Conservation (phyloP, 192 early-diverging fungal genomes). For the Oehlia diaphana region DNA sequence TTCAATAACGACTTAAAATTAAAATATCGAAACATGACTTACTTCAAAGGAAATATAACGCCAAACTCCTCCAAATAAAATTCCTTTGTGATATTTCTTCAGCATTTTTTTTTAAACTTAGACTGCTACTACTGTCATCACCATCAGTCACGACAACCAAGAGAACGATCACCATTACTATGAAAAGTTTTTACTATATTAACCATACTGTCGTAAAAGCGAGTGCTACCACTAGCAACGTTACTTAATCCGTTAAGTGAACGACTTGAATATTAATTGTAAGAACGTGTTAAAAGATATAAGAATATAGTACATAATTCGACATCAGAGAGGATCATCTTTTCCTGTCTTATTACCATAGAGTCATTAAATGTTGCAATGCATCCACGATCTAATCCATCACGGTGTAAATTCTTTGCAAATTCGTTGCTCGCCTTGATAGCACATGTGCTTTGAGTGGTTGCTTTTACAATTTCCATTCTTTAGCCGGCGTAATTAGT, state of each 20-base stretch:
- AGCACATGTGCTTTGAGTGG: conserved; percentile 4
- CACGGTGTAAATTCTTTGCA: conserved; percentile 26
- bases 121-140: conserved; percentile 6
- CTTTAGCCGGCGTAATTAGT: not conserved
- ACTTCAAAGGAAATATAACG: too few relatives aligned
- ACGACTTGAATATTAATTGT: conserved; percentile 14
- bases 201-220: conserved; percentile 18
- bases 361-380: conserved; percentile 24
- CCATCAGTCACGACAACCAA: conserved; percentile 26
- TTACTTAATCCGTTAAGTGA: conserved; percentile 17
- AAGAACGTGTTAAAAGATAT: not conserved
- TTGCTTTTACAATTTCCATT: not conserved
- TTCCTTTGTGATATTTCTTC: not conserved
- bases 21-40: not conserved
- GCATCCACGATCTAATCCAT: conserved; percentile 27
- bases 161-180: not conserved
- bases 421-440: conserved; percentile 23
- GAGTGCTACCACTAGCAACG: not conserved
- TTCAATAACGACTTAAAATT: too few relatives aligned
- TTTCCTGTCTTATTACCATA: conserved; percentile 23
- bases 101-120: not conserved
- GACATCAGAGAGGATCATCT: not conserved
- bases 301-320: too few relatives aligned
- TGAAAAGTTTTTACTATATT: conserved; percentile 2
- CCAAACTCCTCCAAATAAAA: too few relatives aligned